These are phyloP conservation scores for Phytophthora fragariae DNA, from an alignment of 352 stramenopile species.

Conservation along the genomic window DNA sequence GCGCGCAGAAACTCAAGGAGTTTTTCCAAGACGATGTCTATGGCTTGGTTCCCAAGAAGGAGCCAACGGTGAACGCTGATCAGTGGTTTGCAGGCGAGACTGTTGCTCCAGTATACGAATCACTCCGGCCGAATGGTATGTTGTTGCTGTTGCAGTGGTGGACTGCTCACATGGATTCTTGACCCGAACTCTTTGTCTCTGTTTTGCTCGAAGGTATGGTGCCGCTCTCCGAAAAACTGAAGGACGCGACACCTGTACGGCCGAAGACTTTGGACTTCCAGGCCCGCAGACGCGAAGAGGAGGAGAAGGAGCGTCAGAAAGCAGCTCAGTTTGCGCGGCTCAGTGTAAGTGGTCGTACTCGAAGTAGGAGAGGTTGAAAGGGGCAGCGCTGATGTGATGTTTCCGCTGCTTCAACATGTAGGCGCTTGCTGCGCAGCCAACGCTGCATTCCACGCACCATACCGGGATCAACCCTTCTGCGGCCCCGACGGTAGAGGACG, in stretches of 20 bases:
- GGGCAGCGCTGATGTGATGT: constrained; percentile 5
- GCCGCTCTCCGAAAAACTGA: constrained; percentile 65
- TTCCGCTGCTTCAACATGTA: constrained; percentile 30
- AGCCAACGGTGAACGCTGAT: constrained; percentile 41
- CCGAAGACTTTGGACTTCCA: constrained; percentile 82
- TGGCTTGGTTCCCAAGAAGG: constrained; percentile 40
- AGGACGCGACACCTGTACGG: constrained; percentile 39
- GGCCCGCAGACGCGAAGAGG: constrained; percentile 59
- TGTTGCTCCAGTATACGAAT: constrained; percentile 53
- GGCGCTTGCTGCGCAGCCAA: constrained; percentile 72
- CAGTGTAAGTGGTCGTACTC: constrained; percentile 46
- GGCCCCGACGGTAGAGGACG: constrained; percentile 33
- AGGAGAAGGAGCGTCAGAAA: constrained; percentile 69
- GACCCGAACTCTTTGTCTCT: not conserved
- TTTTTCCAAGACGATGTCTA: constrained; percentile 90
- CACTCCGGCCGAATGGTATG: constrained; percentile 61
- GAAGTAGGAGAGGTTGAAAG: not conserved
- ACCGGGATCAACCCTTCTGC: constrained; percentile 21
- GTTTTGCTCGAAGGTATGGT: constrained; percentile 50
- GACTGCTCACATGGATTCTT: constrained; percentile 7
- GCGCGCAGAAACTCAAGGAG: constrained; percentile 66
- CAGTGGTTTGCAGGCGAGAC: constrained; percentile 72
- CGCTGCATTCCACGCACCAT: constrained; percentile 66
- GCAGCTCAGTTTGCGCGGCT: constrained; percentile 75
- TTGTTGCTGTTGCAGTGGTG: constrained; percentile 2